Conservation (phyloP, 208 protist genomes). For the Crithidia fasciculata region DNA sequence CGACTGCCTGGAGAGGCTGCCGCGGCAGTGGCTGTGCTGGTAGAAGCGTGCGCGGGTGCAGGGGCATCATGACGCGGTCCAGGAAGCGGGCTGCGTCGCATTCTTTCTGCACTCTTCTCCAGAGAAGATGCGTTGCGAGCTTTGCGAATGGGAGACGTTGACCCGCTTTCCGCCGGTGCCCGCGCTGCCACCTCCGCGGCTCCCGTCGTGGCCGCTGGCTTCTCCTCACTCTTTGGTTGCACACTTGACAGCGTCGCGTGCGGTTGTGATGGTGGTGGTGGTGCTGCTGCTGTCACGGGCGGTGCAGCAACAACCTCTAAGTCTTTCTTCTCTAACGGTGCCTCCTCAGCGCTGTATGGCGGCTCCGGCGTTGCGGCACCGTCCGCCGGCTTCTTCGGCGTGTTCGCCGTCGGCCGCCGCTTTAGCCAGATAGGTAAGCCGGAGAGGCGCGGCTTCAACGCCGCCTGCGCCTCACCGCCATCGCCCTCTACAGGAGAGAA, state of each 20-base stretch:
- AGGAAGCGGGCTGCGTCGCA: conserved; percentile 4
- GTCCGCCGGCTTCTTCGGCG: neutral
- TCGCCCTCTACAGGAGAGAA: conserved; percentile 2
- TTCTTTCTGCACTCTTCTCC: neutral
- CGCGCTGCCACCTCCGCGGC: neutral
- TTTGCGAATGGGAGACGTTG: neutral
- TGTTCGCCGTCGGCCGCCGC: neutral
- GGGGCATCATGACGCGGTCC: neutral
- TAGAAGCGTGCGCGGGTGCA: neutral
- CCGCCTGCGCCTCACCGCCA: neutral
- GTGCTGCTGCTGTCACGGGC: no score
- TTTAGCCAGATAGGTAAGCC: conserved; percentile 17
- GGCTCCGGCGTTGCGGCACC: neutral
- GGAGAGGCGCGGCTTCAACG: neutral
- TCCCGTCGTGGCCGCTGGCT: no score
- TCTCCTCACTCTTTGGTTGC: neutral
- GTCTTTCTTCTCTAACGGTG: neutral
- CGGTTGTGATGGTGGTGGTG: neutral
- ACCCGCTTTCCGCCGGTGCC: neutral
- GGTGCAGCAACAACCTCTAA: neutral
- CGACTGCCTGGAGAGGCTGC: neutral
- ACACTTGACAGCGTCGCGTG: neutral
- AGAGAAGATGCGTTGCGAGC: neutral
- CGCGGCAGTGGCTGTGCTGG: neutral
- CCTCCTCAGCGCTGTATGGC: neutral